Conservation (phyloP, 176 grass and related monocot species). For the Dactylis glomerata region DNA sequence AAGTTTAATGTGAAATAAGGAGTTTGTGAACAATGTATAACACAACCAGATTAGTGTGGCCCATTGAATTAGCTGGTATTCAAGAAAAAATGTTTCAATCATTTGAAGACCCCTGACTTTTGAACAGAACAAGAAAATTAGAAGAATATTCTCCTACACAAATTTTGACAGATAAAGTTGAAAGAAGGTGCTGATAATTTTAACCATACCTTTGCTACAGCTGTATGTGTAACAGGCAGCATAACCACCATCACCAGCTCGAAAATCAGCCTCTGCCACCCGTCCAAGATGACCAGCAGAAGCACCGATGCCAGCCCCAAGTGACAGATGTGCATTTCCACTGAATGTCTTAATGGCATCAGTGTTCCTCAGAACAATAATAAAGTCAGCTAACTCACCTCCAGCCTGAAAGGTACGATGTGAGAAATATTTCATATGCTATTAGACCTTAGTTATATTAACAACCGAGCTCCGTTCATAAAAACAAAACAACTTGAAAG, state of each 20-base stretch:
- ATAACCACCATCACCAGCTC: conserved; percentile 86
- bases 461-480: conserved; percentile 4
- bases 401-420: conserved; percentile 56
- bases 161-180: not conserved
- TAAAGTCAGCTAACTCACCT: conserved; percentile 88
- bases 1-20: conserved; percentile 7
- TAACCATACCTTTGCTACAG: conserved; percentile 81
- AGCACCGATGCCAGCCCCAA: conserved; percentile 84
- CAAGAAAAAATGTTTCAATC: not conserved
- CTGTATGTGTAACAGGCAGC: conserved; percentile 94
- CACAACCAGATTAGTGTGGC: not conserved
- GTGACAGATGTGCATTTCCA: conserved; percentile 73
- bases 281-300: conserved; percentile 80
- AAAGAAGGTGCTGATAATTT: not conserved
- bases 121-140: not conserved
- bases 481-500: not conserved
- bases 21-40: not conserved
- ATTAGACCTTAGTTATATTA: not conserved
- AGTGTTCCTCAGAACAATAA: conserved; percentile 82
- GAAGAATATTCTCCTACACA: not conserved
- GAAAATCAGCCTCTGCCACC: conserved; percentile 79
- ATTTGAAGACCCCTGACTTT: not conserved
- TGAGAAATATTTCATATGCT: conserved; percentile 12
- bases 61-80: not conserved
- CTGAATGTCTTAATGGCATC: conserved; percentile 91